A percentile compares a stretch with the other conserved stretches of the same genome.
Conservation (phyloP, 495 filamentous ascomycete species). For the Penicillium bialowiezense region DNA sequence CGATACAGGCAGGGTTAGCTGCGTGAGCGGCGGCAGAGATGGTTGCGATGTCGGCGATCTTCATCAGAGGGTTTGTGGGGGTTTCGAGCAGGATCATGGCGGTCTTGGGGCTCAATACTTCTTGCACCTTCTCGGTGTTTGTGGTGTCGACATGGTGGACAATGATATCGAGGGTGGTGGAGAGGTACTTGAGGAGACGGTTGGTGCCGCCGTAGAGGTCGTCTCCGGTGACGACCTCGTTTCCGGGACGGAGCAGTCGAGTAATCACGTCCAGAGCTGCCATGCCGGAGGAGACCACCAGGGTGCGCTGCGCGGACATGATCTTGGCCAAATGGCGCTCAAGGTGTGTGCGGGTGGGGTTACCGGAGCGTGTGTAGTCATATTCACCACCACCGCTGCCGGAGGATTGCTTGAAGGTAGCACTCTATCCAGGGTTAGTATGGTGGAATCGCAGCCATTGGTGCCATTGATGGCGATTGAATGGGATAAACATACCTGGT, state of each 20-base stretch:
- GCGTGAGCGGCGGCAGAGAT: constrained; percentile 75
- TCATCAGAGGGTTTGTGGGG: constrained; percentile 96
- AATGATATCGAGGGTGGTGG: constrained; percentile 79
- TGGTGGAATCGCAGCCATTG: background rate
- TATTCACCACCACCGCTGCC: constrained; percentile 77
- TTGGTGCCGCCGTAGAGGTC: constrained; percentile 97
- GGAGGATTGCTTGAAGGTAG: constrained; percentile 94
- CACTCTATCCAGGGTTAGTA: constrained; percentile 56
- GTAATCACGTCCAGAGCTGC: constrained; percentile 95
- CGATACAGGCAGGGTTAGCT: constrained; percentile 74
- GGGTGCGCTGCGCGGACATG: constrained; percentile 87
- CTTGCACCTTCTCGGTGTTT: constrained; percentile 58
- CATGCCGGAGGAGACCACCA: constrained; percentile 96
- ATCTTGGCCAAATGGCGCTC: constrained; percentile 98
- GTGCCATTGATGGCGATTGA: background rate
- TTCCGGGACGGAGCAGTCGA: constrained; percentile 86
- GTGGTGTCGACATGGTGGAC: constrained; percentile 98
- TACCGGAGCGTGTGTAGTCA: constrained; percentile 96
- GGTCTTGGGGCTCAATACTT: constrained; percentile 73
- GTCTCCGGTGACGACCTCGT: constrained; percentile 95
- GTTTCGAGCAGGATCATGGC: constrained; percentile 96
- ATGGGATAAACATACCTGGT: constrained; percentile 57
- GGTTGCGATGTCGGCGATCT: constrained; percentile 85
- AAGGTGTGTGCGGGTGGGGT: constrained; percentile 92
- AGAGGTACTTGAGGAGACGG: constrained; percentile 86